phyloP scores from a whole-genome alignment of 2,329 filamentous ascomycete genomes.

The Verticillium longisporum region DNA sequence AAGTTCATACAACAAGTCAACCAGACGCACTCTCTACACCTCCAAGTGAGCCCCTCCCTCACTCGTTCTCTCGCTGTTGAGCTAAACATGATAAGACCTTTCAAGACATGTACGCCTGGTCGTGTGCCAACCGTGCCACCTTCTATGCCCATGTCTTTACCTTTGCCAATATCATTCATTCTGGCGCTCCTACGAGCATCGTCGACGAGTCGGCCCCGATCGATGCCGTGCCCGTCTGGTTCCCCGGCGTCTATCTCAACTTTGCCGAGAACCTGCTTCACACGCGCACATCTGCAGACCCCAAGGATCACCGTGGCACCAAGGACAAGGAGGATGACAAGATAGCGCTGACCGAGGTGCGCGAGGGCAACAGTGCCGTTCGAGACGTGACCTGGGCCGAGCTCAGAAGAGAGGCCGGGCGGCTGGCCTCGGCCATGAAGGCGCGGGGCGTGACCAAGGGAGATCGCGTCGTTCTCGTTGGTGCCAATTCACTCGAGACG shows the following conservation, averaged over 20 bases:
- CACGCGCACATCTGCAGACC: slow-evolving; percentile 33
- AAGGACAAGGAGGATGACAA: slow-evolving; percentile 62
- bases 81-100: slow-evolving; percentile 44
- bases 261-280: slow-evolving; percentile 78
- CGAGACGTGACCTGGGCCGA: slow-evolving; percentile 60
- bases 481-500: slow-evolving; percentile 69
- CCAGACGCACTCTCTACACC: slow-evolving; percentile 41
- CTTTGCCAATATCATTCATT: slow-evolving; percentile 53
- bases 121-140: slow-evolving; percentile 49
- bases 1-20: slow-evolving; percentile 62
- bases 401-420: slow-evolving; percentile 51
- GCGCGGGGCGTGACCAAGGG: slow-evolving; percentile 60
- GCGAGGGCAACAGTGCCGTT: slow-evolving; percentile 55
- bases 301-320: slow-evolving; percentile 40
- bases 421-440: slow-evolving; percentile 59
- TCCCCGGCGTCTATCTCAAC: slow-evolving; percentile 65
- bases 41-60: slow-evolving; percentile 42
- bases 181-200: slow-evolving; percentile 49
- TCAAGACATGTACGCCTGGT: slow-evolving; percentile 64
- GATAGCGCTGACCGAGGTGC: slow-evolving; percentile 65
- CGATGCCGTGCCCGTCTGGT: slow-evolving; percentile 69
- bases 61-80: not conserved
- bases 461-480: slow-evolving; percentile 70
- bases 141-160: slow-evolving; percentile 64
- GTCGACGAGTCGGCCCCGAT: slow-evolving; percentile 67